phyloP scores from a whole-genome alignment of 2,329 filamentous ascomycete genomes.

The Fusarium sp. region DNA sequence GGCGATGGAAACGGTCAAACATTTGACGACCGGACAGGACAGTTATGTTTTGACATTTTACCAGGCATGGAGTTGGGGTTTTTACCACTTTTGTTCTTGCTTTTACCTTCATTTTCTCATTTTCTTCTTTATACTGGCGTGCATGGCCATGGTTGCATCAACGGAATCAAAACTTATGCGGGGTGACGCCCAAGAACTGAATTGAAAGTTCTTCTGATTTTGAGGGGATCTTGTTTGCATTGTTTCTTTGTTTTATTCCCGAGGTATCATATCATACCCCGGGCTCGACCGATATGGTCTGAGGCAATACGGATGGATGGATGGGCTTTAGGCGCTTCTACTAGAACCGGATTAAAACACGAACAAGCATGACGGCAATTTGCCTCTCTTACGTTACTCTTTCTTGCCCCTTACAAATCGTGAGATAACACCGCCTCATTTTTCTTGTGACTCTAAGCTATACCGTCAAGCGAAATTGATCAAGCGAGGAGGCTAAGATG shows the following conservation, averaged over 20 bases:
- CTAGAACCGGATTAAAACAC: constrained; percentile 33
- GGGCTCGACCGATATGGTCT: constrained; percentile 1
- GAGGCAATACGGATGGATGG: constrained; percentile 26
- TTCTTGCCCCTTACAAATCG: constrained; percentile 19
- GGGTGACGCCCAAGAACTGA: constrained; percentile 23
- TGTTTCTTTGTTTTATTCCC: constrained; percentile 22
- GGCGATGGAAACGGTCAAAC: constrained; percentile 21
- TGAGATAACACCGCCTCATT: constrained; percentile 25
- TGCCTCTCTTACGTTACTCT: constrained; percentile 25
- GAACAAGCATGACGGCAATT: constrained; percentile 35
- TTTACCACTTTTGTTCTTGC: constrained; percentile 13
- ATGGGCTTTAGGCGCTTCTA: constrained; percentile 32
- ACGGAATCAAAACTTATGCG: constrained; percentile 28
- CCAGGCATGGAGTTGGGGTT: constrained; percentile 40
- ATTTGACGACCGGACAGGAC: constrained; percentile 17
- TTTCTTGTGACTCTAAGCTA: background rate
- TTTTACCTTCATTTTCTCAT: constrained; percentile 18
- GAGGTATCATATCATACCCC: constrained; percentile 4
- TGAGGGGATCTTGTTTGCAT: constrained; percentile 29
- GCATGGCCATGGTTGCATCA: constrained; percentile 41
- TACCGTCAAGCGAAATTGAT: constrained; percentile 1
- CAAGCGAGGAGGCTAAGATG: background rate
- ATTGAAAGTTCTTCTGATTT: constrained; percentile 22
- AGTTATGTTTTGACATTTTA: constrained; percentile 34
- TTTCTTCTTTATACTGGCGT: constrained; percentile 30